Percentiles rank a stretch among this genome's conserved stretches.
phyloP scores from a whole-genome alignment of 768 basidiomycete species.

The Lactarius vividus region DNA sequence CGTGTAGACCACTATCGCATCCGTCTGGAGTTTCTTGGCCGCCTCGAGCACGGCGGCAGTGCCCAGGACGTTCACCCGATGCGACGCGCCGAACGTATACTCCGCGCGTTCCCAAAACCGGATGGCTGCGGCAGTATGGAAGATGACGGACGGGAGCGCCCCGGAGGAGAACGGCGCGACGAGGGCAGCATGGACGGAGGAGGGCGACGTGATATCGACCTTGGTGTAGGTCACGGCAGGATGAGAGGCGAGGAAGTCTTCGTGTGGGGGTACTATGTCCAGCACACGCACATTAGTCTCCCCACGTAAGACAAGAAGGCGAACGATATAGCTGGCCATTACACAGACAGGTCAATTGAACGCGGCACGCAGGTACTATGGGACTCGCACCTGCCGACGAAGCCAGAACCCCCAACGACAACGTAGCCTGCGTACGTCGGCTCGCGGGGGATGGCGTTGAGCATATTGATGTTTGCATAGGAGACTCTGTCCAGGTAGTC shows the following conservation, averaged over 20 bases:
- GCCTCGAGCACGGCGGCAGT: conserved; percentile 45
- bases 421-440: conserved; percentile 34
- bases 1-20: conserved; percentile 47
- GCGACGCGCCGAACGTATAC: conserved; percentile 26
- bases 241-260: conserved; percentile 28
- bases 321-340: conserved; percentile 34
- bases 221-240: conserved; percentile 34
- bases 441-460: conserved; percentile 30
- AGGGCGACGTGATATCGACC: conserved; percentile 35
- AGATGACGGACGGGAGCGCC: conserved; percentile 29
- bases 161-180: conserved; percentile 29
- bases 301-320: conserved; percentile 37
- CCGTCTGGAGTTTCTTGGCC: conserved; percentile 35
- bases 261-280: conserved; percentile 34
- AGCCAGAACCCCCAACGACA: conserved; percentile 37
- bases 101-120: conserved; percentile 31
- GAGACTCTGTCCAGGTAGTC: conserved; percentile 31
- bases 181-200: conserved; percentile 33
- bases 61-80: conserved; percentile 49
- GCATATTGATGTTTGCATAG: conserved; percentile 33
- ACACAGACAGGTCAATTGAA: not conserved
- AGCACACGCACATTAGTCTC: conserved; percentile 37
- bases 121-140: conserved; percentile 30
- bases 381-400: conserved; percentile 33
- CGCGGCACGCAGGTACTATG: not conserved